phyloP scores from a whole-genome alignment of 2,329 filamentous ascomycete genomes.

The Phoma herbarum region DNA sequence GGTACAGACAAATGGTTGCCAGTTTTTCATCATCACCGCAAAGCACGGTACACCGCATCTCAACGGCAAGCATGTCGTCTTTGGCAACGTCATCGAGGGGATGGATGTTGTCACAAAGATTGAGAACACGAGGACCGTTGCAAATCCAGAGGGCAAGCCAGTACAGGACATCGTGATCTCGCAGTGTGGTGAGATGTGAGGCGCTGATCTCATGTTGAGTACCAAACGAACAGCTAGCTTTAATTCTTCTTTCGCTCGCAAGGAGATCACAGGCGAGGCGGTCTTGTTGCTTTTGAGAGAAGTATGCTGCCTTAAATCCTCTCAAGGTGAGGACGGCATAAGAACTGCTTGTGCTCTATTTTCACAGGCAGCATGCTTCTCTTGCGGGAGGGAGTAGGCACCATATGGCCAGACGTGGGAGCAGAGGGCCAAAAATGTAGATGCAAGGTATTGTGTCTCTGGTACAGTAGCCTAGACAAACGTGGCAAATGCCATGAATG shows the following conservation, averaged over 20 bases:
- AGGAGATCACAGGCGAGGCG: background rate
- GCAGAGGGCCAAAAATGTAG: background rate
- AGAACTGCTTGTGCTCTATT: background rate
- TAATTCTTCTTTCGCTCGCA: background rate
- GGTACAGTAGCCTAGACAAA: background rate
- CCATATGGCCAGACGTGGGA: background rate
- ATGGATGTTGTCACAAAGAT: conserved; percentile 93
- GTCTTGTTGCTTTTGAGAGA: background rate
- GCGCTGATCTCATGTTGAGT: background rate
- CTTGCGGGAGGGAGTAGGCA: background rate
- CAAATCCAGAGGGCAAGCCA: conserved; percentile 76
- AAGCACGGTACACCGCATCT: conserved; percentile 77
- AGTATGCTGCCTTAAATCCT: background rate
- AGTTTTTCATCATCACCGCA: conserved; percentile 96
- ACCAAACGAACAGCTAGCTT: background rate
- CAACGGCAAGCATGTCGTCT: conserved; percentile 93
- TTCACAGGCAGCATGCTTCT: background rate
- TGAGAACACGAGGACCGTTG: conserved; percentile 78
- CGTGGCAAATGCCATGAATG: background rate
- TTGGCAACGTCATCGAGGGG: conserved; percentile 87
- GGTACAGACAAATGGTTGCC: conserved; percentile 76
- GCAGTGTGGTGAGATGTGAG: conserved; percentile 92
- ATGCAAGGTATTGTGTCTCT: background rate
- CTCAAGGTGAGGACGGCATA: background rate
- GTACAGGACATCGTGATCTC: conserved; percentile 83